Base-by-base conservation (phyloP, 371 early-diverging fungal genomes). In the Lichtheimia hyalospora region DNA sequence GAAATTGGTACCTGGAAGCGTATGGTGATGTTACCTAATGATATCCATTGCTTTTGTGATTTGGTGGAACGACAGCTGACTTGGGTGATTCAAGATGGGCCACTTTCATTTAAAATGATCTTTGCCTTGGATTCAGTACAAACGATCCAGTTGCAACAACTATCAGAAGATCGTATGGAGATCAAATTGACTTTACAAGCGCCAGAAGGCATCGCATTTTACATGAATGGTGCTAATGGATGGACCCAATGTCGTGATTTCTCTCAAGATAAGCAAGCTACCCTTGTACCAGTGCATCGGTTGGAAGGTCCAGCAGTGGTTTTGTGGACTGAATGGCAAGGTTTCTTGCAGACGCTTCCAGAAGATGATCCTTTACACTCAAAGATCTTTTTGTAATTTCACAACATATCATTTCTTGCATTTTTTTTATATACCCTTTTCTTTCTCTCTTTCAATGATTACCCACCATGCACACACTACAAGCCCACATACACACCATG, bases 1-100 rank as follows among this genome's bases (percentile, higher is more conserved):
- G 71, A 83, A 18, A 89, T 92, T 56, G 92, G 92, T 23, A 84
- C 84, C 3, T 92, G 92, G 92, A 87, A 89, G 54, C 80, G 92
- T 40, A 81, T 90, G 69, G 69, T 73, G 21, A 74, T 83, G 24
- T 66, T 72, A 41, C 52, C 64, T 39, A 72, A 78, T 0, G 88
- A 87, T 59, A 60, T 92, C 51, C 61, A 82, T 25, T 88, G 88
- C 64, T 75, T 72, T 41, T 87, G 82, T 67, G 74, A 84, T 39
- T 68, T 70, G 4, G 64, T 67, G 6, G 77, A 79, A 20, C 79
- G 79, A 15, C 63, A 68, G 24, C 74, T 88, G 74, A 72, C 82
- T 3, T 91, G 89, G 89, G 76, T 82, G 57, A 85, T 92, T 49
- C 77, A 79, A 23, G 90, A 91, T 63, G 75, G 82, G 42, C 66